A percentile compares a stretch with the other conserved stretches of the same genome.
These are phyloP conservation scores for Blastobotrys illinoisensis DNA, from an alignment of 1,139 yeast species.

Conservation along the genomic window DNA sequence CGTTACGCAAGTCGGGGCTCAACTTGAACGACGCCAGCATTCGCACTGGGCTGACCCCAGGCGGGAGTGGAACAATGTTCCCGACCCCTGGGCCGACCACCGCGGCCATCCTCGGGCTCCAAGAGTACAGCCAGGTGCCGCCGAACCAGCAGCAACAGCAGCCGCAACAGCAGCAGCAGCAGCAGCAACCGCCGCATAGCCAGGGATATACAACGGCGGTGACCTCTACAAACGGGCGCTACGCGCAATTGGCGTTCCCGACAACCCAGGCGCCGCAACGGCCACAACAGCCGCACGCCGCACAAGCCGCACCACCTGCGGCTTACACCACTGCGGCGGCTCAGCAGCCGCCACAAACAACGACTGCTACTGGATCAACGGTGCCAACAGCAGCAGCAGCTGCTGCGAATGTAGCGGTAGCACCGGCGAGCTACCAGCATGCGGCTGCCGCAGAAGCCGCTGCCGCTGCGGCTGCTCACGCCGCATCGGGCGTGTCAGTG, in stretches of 20 bases:
- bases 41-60: conserved; percentile 36
- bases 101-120: conserved; percentile 32
- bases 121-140: conserved; percentile 7
- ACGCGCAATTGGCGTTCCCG: conserved; percentile 8
- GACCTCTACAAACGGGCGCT: neutral
- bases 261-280: conserved; percentile 8
- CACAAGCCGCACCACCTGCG: conserved; percentile 5
- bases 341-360: conserved; percentile 6
- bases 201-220: neutral
- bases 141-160: conserved; percentile 1
- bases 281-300: neutral
- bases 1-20: conserved; percentile 8
- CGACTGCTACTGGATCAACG: conserved; percentile 6
- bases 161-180: conserved; percentile 11
- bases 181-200: neutral
- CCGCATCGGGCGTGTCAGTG: neutral
- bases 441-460: neutral
- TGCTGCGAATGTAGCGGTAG: conserved; percentile 1
- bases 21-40: conserved; percentile 24
- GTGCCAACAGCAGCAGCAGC: conserved; percentile 6
- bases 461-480: neutral
- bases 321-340: too few relatives aligned
- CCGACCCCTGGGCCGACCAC: conserved; percentile 37
- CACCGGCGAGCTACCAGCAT: neutral
- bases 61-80: conserved; percentile 33